Evolutionary conservation across 2,329 filamentous ascomycete genomes (phyloP).

Genomic region (Neofusicoccum kwambonambiense): DNA sequence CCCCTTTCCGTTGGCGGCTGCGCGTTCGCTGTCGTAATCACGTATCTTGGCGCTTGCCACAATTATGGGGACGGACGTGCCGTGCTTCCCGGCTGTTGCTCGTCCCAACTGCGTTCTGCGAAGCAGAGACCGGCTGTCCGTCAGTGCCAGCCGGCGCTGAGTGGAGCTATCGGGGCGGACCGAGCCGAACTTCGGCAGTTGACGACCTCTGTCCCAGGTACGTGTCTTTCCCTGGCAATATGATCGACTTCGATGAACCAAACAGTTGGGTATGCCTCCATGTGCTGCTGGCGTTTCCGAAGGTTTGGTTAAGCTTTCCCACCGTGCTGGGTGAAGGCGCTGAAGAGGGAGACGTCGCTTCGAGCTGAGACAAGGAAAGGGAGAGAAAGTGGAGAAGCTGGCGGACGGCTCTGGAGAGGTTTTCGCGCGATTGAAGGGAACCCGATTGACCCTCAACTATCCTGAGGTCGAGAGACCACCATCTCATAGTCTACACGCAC

Average conservation of each 20-base stretch:
- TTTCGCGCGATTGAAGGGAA: no score
- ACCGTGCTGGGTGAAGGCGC: not conserved
- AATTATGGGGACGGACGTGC: constrained; percentile 5
- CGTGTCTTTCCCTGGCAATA: not conserved
- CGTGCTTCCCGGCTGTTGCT: not conserved
- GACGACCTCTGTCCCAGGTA: not conserved
- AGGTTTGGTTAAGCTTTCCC: not conserved
- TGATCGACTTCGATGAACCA: not conserved
- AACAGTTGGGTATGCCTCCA: not conserved
- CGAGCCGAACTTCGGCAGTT: constrained; percentile 3
- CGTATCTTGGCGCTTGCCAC: not conserved
- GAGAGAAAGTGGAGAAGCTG: not conserved
- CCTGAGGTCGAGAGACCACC: no score
- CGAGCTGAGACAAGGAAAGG: not conserved
- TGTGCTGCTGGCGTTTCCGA: not conserved
- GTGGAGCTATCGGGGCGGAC: not conserved
- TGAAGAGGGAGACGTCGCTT: not conserved
- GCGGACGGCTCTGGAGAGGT: no score
- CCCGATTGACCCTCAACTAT: no score
- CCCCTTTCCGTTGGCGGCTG: no score
- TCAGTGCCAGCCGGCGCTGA: not conserved
- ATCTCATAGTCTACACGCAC: not conserved
- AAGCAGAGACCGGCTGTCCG: not conserved
- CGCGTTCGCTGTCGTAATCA: no score
- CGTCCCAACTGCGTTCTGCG: no score